Evolutionary conservation across 495 filamentous ascomycete species (phyloP).

Genomic region (Neurospora sp.): DNA sequence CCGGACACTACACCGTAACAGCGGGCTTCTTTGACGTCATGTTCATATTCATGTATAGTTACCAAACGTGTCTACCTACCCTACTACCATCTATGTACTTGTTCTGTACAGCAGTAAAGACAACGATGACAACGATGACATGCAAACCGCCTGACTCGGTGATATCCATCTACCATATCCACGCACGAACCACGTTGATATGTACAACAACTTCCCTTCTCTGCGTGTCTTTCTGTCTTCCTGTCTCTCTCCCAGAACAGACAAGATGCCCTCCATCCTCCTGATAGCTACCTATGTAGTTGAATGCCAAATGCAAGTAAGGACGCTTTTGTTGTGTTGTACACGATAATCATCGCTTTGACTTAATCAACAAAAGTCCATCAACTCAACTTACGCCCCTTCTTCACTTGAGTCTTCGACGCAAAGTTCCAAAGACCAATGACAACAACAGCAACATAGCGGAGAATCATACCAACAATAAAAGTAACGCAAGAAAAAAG

Average conservation of each 20-base stretch:
- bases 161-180: background rate
- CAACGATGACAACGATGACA: background rate
- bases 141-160: background rate
- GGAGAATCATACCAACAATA: background rate
- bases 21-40: background rate
- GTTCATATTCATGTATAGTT: background rate
- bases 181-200: background rate
- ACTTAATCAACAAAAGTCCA: background rate
- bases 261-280: background rate
- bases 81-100: background rate
- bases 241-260: background rate
- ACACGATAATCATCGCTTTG: background rate
- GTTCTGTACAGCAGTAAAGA: background rate
- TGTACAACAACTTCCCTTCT: background rate
- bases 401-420: background rate
- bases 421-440: background rate
- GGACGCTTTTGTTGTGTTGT: background rate
- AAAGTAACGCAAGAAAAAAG: background rate
- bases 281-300: background rate
- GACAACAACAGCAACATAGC: background rate
- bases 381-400: background rate
- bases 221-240: background rate
- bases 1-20: background rate
- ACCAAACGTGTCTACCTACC: background rate
- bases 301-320: background rate